Evolutionary conservation across 1,139 yeast species (phyloP).

Genomic region (Spencermartinsiella ligniputridi): DNA sequence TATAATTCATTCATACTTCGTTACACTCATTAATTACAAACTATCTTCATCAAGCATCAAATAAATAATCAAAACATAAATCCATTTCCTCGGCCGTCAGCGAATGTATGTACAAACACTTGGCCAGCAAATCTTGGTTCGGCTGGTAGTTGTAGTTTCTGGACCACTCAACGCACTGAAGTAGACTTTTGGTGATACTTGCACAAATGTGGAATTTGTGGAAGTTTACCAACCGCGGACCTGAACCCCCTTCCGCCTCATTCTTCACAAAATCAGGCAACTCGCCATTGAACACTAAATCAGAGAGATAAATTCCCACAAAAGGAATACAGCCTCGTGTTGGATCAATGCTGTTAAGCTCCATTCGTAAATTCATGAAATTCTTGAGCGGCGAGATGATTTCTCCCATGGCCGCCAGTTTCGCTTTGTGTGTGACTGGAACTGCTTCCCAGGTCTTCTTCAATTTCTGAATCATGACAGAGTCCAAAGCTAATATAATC

Average conservation of each 20-base stretch:
- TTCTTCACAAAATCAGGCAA: slow-evolving; percentile 33
- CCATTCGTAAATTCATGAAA: slow-evolving; percentile 59
- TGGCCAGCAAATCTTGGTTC: slow-evolving; percentile 64
- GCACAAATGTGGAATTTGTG: slow-evolving; percentile 76
- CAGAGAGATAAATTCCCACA: slow-evolving; percentile 79
- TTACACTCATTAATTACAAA: too few species aligned
- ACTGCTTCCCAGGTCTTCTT: slow-evolving; percentile 72
- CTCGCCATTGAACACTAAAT: slow-evolving; percentile 75
- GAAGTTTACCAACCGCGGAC: slow-evolving; percentile 52
- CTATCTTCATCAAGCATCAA: neutral
- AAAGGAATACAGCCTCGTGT: slow-evolving; percentile 85
- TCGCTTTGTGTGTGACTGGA: slow-evolving; percentile 40
- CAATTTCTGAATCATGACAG: slow-evolving; percentile 58
- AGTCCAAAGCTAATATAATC: slow-evolving; percentile 75
- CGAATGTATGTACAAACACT: slow-evolving; percentile 76
- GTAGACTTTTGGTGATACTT: slow-evolving; percentile 68
- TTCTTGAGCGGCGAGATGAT: slow-evolving; percentile 58
- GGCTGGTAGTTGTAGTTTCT: slow-evolving; percentile 49
- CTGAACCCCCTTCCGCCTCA: neutral
- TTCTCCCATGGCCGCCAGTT: slow-evolving; percentile 42
- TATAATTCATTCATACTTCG: too few species aligned
- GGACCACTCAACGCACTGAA: slow-evolving; percentile 85
- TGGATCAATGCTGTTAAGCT: slow-evolving; percentile 59
- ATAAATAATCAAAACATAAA: slow-evolving; percentile 28
- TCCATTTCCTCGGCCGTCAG: slow-evolving; percentile 75